These are phyloP conservation scores for Phaeolepiota aurea DNA, from an alignment of 768 basidiomycete species.

Conservation along the genomic window DNA sequence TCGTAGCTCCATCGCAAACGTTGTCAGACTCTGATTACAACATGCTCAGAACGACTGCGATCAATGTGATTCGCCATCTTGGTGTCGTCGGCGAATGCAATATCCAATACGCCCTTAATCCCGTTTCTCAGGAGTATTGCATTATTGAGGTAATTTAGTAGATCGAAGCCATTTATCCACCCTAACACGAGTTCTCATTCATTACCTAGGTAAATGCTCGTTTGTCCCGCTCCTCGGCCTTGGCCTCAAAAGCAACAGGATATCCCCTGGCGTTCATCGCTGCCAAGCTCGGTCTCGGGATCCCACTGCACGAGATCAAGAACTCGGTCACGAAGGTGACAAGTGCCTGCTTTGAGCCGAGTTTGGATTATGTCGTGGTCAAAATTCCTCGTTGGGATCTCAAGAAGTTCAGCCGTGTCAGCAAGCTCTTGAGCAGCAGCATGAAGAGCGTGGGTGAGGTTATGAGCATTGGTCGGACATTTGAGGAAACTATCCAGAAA, in stretches of 20 bases:
- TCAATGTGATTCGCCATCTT: constrained; percentile 97
- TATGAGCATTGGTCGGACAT: constrained; percentile 97
- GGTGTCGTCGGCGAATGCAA: constrained; percentile 98
- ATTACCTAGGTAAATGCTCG: constrained; percentile 73
- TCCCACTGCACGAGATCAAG: constrained; percentile 95
- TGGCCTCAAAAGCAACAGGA: constrained; percentile 97
- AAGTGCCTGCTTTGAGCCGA: constrained; percentile 96
- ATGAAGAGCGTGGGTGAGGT: constrained; percentile 99
- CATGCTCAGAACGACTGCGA: constrained; percentile 96
- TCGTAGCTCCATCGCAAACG: constrained; percentile 95
- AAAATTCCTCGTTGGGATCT: constrained; percentile 99
- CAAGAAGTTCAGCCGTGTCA: constrained; percentile 95
- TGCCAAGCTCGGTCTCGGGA: constrained; percentile 94
- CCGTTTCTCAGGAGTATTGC: constrained; percentile 91
- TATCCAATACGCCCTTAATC: constrained; percentile 97
- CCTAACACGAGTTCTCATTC: not conserved
- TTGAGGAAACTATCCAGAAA: constrained; percentile 98
- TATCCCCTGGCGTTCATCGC: constrained; percentile 98
- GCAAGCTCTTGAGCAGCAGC: constrained; percentile 81
- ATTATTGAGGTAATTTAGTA: constrained; percentile 73
- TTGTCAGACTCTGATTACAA: constrained; percentile 99
- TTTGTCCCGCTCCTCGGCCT: constrained; percentile 92
- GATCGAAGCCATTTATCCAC: not conserved
- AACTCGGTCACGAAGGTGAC: constrained; percentile 98
- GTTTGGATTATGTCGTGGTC: constrained; percentile 94